These are phyloP conservation scores for Panellus pusillus DNA, from an alignment of 768 basidiomycete genomes.

Conservation along the genomic window DNA sequence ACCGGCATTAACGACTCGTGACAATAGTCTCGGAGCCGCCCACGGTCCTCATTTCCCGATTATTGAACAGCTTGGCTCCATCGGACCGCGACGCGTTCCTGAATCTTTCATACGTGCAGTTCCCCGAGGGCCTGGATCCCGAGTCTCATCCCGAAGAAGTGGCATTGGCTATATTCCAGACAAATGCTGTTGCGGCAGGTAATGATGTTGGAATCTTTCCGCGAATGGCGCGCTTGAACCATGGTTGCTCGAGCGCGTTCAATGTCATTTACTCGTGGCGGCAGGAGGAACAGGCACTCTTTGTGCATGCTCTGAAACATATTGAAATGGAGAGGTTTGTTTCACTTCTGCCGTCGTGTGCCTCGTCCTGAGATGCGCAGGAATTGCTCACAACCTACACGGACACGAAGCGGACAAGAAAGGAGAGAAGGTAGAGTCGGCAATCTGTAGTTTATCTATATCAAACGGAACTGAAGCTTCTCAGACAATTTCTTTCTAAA, in stretches of 20 bases:
- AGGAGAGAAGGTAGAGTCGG: slow-evolving; percentile 48
- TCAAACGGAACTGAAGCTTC: slow-evolving; percentile 1
- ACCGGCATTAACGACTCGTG: neutral
- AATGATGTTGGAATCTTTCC: slow-evolving; percentile 62
- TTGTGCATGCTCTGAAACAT: slow-evolving; percentile 59
- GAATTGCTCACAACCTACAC: slow-evolving; percentile 65
- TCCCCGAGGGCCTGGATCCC: slow-evolving; percentile 42
- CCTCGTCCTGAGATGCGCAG: slow-evolving; percentile 28
- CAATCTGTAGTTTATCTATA: neutral
- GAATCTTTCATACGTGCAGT: slow-evolving; percentile 57
- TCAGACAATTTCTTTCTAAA: slow-evolving; percentile 47
- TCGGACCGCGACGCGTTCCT: slow-evolving; percentile 43
- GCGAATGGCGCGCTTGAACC: slow-evolving; percentile 65
- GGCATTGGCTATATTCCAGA: slow-evolving; percentile 66
- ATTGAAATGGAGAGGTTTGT: slow-evolving; percentile 49
- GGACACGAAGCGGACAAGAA: slow-evolving; percentile 53
- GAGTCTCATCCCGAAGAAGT: slow-evolving; percentile 40
- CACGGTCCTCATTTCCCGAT: slow-evolving; percentile 38
- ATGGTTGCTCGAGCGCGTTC: slow-evolving; percentile 67
- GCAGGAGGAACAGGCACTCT: slow-evolving; percentile 44
- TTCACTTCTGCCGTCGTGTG: neutral
- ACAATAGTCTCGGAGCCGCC: slow-evolving; percentile 46
- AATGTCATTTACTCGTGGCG: slow-evolving; percentile 67
- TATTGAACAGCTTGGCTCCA: slow-evolving; percentile 34
- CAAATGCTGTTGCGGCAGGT: slow-evolving; percentile 62